Conservation (phyloP, 306 rosid species). For the Castanospermum australe region DNA sequence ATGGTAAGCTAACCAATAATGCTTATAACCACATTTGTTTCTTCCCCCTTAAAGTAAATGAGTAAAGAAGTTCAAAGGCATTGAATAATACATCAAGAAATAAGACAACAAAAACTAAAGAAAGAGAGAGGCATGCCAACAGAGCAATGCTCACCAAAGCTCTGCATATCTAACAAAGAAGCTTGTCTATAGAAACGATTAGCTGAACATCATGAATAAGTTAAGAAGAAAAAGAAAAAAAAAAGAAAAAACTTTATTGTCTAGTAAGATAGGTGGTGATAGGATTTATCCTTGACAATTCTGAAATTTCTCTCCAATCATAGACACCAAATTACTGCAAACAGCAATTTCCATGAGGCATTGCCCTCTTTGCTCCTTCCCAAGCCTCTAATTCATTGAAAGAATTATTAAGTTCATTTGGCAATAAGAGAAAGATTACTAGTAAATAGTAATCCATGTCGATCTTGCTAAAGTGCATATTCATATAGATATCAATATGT, state of each 20-base stretch:
- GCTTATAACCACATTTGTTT: not conserved
- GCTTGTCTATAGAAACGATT: not conserved
- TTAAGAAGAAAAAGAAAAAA: too few species aligned
- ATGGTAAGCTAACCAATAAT: not conserved
- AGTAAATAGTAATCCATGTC: too few species aligned
- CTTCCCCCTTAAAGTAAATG: not conserved
- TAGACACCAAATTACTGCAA: not conserved
- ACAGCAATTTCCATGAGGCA: not conserved
- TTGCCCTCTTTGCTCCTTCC: too few species aligned
- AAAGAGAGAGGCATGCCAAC: too few species aligned
- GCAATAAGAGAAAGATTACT: too few species aligned
- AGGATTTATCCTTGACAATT: not conserved
- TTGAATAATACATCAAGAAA: not conserved
- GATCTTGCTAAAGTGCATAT: too few species aligned
- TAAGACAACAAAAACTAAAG: not conserved
- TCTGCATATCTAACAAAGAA: not conserved
- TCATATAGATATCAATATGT: too few species aligned
- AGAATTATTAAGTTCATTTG: too few species aligned
- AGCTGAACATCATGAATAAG: too few species aligned
- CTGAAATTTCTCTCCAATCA: not conserved
- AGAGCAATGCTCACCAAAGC: not conserved
- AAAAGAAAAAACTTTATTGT: not conserved
- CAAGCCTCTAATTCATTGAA: too few species aligned
- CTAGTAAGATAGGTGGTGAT: not conserved
- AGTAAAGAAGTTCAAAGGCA: not conserved